Conservation (phyloP, 2,329 filamentous ascomycete species). For the Diaporthe ilicicola region DNA sequence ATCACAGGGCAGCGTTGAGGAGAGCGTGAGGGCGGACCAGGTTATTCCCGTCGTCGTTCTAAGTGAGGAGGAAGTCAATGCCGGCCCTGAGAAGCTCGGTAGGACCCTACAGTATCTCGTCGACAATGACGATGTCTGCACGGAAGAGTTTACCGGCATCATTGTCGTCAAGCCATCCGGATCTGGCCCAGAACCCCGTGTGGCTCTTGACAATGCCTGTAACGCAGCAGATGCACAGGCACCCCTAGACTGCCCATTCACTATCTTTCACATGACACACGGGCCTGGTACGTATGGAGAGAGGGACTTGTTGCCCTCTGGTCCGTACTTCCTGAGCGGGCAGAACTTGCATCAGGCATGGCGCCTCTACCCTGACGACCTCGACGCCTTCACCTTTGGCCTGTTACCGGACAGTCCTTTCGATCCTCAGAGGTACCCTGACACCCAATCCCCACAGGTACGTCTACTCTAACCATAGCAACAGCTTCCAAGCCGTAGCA, state of each 20-base stretch:
- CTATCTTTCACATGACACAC: conserved; percentile 17
- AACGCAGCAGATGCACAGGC: background rate
- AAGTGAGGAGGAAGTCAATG: conserved; percentile 47
- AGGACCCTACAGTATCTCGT: conserved; percentile 44
- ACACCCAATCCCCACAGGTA: background rate
- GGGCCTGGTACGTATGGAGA: background rate
- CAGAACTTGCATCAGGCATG: conserved; percentile 52
- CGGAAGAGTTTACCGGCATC: conserved; percentile 48
- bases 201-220: background rate
- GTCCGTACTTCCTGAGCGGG: conserved; percentile 51
- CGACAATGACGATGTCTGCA: conserved; percentile 49
- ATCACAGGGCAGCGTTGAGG: conserved; percentile 49
- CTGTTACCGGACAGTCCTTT: conserved; percentile 46
- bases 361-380: conserved; percentile 49
- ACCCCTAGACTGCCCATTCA: background rate
- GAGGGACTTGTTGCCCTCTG: conserved; percentile 44
- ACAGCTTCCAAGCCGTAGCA: conserved; percentile 44
- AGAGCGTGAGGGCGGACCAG: conserved; percentile 51
- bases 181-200: conserved; percentile 30
- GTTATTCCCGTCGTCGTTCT: conserved; percentile 51
- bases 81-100: conserved; percentile 43
- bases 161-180: conserved; percentile 48
- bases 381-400: conserved; percentile 48
- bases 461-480: background rate
- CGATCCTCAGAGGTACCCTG: conserved; percentile 22